Conservation (phyloP, 192 early-diverging fungal species). For the Umbelopsis sp. region DNA sequence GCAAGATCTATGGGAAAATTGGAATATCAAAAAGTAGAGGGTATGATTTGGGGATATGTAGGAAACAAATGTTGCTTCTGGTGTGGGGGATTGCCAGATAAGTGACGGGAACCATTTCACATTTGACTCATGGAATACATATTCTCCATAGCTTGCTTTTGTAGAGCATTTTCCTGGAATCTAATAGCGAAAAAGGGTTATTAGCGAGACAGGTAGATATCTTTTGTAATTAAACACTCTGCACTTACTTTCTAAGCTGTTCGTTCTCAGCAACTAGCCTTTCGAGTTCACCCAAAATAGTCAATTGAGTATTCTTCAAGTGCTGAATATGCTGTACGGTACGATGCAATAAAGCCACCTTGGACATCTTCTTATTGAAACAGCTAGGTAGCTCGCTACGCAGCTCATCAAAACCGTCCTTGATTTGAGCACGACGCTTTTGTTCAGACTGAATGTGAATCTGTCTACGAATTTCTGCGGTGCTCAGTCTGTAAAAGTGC, state of each 20-base stretch:
- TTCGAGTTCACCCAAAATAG: conserved; percentile 40
- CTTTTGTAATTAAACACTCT: too few relatives aligned
- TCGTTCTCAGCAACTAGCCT: conserved; percentile 40
- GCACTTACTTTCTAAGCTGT: conserved; percentile 39
- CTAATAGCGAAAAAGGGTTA: conserved; percentile 1
- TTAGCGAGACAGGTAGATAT: not conserved
- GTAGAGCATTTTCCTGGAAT: conserved; percentile 37
- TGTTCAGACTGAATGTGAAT: conserved; percentile 43
- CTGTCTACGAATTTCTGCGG: conserved; percentile 38
- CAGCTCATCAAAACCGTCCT: conserved; percentile 42
- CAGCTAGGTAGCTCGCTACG: conserved; percentile 37
- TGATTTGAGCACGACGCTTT: conserved; percentile 42
- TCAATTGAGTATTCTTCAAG: conserved; percentile 43
- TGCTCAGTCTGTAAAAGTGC: conserved; percentile 18
- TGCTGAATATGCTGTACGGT: conserved; percentile 50
- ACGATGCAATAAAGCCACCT: conserved; percentile 39
- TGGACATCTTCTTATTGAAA: conserved; percentile 43
- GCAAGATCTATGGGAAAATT: not conserved
- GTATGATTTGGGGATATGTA: not conserved
- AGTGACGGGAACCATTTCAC: conserved; percentile 16
- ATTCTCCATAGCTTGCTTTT: conserved; percentile 42
- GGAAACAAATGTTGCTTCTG: not conserved
- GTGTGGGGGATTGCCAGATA: not conserved
- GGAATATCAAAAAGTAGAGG: not conserved
- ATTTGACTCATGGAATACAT: conserved; percentile 38